Conservation (phyloP, 345 rosid species). For the Pistacia atlantica region DNA sequence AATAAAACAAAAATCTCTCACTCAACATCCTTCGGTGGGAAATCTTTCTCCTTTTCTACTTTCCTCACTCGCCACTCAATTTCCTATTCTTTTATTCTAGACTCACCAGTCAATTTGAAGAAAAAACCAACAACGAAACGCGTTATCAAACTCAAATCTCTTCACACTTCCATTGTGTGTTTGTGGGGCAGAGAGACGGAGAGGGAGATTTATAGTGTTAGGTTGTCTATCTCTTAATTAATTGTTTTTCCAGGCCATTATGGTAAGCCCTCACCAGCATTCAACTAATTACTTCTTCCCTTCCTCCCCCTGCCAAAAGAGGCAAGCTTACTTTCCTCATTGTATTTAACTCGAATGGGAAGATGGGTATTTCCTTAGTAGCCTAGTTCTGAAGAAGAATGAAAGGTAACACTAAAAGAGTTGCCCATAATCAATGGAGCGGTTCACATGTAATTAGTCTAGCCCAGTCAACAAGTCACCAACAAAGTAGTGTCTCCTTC, state of each 20-base stretch:
- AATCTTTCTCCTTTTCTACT: conserved; percentile 18
- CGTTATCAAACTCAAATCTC: conserved; percentile 17
- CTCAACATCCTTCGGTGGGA: conserved; percentile 27
- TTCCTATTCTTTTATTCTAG: conserved; percentile 13
- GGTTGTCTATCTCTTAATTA: background rate
- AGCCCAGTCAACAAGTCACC: conserved; percentile 6
- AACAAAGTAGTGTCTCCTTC: conserved; percentile 22
- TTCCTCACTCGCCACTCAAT: conserved; percentile 37
- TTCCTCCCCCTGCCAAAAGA: background rate
- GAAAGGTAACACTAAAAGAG: background rate
- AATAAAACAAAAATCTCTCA: conserved; percentile 42
- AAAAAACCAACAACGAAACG: conserved; percentile 17
- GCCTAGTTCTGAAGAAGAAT: background rate
- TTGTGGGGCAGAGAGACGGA: background rate
- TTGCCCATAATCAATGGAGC: background rate
- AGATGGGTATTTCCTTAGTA: background rate
- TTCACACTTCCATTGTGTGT: background rate
- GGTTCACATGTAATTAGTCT: conserved; percentile 3
- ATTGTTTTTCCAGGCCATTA: background rate
- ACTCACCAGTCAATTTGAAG: background rate
- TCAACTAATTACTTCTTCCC: no score
- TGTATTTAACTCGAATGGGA: background rate
- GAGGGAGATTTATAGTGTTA: background rate
- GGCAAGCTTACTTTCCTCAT: background rate
- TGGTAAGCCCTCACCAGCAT: background rate